These are phyloP conservation scores for Neostapfia colusana DNA, from an alignment of 176 grass and related monocot species.

Conservation along the genomic window DNA sequence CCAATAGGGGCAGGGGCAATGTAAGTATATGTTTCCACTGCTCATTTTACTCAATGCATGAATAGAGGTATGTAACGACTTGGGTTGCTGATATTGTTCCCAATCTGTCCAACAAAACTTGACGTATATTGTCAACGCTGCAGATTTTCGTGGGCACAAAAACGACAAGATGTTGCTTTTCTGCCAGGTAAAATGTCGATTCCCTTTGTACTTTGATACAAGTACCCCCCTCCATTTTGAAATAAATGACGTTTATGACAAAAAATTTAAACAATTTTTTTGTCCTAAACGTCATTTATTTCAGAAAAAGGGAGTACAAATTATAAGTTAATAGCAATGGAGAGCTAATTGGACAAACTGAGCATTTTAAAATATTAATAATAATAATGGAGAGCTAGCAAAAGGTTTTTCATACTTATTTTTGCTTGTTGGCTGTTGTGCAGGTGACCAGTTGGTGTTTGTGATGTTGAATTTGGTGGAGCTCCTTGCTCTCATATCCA, in stretches of 20 bases:
- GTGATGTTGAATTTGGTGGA: conserved; percentile 43
- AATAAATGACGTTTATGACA: no score
- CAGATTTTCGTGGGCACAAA: conserved; percentile 88
- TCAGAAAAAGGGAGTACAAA: no score
- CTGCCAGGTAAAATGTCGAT: conserved; percentile 51
- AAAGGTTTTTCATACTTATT: neutral
- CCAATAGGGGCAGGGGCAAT: conserved; percentile 60
- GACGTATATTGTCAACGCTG: neutral
- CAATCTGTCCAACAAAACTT: no score
- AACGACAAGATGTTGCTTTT: conserved; percentile 51
- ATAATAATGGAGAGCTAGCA: no score
- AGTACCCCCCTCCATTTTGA: no score
- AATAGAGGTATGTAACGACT: neutral
- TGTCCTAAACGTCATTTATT: no score
- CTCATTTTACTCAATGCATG: neutral
- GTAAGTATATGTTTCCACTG: conserved; percentile 51
- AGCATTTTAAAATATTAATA: no score
- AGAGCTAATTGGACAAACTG: no score
- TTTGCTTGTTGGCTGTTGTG: neutral
- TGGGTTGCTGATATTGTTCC: neutral
- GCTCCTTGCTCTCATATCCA: conserved; percentile 42
- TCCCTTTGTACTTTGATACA: neutral
- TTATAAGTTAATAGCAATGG: no score
- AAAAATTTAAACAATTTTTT: no score
- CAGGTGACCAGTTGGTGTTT: conserved; percentile 54